Percentiles rank a stretch among this genome's conserved stretches.
Conservation (phyloP, 495 filamentous ascomycete genomes). For the Neurospora sp. region DNA sequence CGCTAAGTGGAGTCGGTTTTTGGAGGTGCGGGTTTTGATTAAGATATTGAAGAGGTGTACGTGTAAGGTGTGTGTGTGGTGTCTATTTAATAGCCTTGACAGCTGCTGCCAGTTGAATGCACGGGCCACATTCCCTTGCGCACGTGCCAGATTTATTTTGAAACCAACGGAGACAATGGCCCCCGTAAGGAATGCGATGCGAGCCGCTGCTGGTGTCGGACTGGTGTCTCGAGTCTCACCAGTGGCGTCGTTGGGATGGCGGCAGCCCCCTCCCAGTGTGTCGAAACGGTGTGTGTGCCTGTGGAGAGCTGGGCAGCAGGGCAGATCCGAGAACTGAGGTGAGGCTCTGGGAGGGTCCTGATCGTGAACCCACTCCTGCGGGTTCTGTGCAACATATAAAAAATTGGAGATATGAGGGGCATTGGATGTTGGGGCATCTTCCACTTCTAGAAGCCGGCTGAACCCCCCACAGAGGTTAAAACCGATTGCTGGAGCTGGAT, state of each 20-base stretch:
- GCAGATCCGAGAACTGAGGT: constrained; percentile 19
- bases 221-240: neutral
- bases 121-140: too few relatives aligned
- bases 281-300: constrained; percentile 10
- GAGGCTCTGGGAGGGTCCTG: constrained; percentile 33
- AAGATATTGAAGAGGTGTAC: too few relatives aligned
- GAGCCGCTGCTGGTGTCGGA: neutral
- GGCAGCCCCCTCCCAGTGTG: constrained; percentile 18
- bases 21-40: too few relatives aligned
- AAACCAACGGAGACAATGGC: too few relatives aligned
- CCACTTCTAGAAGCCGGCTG: constrained; percentile 15
- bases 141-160: too few relatives aligned
- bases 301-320: constrained; percentile 19
- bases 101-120: too few relatives aligned
- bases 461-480: neutral
- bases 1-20: too few relatives aligned
- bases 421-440: constrained; percentile 8
- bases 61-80: too few relatives aligned
- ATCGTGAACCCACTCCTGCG: constrained; percentile 31
- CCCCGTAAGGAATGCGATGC: neutral
- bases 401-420: constrained; percentile 22
- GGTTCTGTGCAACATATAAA: constrained; percentile 29
- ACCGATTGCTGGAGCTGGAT: neutral
- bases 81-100: too few relatives aligned
- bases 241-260: constrained; percentile 15